These are phyloP conservation scores for Collybia sp. DNA, from an alignment of 768 basidiomycete species.

Conservation along the genomic window DNA sequence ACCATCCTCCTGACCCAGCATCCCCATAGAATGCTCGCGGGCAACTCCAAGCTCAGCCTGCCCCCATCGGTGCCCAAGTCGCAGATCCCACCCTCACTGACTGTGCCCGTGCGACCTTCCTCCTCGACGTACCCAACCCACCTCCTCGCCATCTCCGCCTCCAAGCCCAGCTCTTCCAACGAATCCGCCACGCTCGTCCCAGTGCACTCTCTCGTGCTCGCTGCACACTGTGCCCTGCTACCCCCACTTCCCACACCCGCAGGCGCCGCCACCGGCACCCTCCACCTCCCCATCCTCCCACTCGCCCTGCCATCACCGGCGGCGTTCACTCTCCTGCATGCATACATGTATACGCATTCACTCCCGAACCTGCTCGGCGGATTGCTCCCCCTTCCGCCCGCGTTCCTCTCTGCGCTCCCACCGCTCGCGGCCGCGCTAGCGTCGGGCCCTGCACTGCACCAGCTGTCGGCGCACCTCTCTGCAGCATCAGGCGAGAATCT, in stretches of 20 bases:
- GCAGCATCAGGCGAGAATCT: conserved; percentile 39
- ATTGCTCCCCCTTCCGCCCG: conserved; percentile 55
- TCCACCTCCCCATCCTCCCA: conserved; percentile 64
- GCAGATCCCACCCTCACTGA: conserved; percentile 57
- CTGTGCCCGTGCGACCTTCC: conserved; percentile 32
- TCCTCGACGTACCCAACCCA: conserved; percentile 45
- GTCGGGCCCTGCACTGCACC: conserved; percentile 49
- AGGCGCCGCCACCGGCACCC: conserved; percentile 17
- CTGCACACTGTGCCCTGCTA: conserved; percentile 54
- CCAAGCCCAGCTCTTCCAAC: conserved; percentile 35
- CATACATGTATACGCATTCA: conserved; percentile 67
- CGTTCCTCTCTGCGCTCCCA: conserved; percentile 38
- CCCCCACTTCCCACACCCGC: conserved; percentile 42
- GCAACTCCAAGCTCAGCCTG: conserved; percentile 46
- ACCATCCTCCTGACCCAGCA: conserved; percentile 10
- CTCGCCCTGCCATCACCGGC: conserved; percentile 67
- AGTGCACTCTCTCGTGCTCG: conserved; percentile 58
- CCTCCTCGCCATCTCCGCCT: conserved; percentile 50
- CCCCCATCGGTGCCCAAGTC: conserved; percentile 65
- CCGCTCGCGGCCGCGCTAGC: conserved; percentile 37
- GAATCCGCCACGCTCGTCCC: conserved; percentile 44
- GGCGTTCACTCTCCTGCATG: conserved; percentile 60
- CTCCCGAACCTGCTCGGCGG: conserved; percentile 52
- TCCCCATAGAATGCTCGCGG: conserved; percentile 45
- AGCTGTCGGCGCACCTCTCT: conserved; percentile 49